These are phyloP conservation scores for Flueggea neowawraea DNA, from an alignment of 441 rosid species.

Conservation along the genomic window DNA sequence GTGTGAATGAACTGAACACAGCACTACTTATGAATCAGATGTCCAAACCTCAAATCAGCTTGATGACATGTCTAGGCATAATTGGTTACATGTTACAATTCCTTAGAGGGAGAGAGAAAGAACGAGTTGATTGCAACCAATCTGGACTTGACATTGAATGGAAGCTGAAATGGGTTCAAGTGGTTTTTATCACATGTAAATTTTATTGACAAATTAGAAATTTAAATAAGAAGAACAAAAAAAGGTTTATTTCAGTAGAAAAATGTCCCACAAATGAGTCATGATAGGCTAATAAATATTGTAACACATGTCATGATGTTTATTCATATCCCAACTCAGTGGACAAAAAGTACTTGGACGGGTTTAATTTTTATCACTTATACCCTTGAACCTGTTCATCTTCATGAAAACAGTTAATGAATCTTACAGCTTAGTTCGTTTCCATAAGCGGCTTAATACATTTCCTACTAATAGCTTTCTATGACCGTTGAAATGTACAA, in stretches of 20 bases:
- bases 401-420: slow-evolving; percentile 4
- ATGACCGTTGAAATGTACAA: too few relatives aligned
- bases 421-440: slow-evolving; percentile 1
- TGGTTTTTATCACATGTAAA: too few relatives aligned
- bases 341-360: slow-evolving; percentile 7
- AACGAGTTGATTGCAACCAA: slow-evolving; percentile 2
- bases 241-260: too few relatives aligned
- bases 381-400: slow-evolving; percentile 8
- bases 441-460: too few relatives aligned
- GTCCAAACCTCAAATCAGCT: slow-evolving; percentile 8
- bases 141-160: slow-evolving; percentile 5
- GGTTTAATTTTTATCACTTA: neutral
- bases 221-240: too few relatives aligned
- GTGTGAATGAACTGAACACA: slow-evolving; percentile 1
- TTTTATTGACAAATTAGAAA: too few relatives aligned
- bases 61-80: slow-evolving; percentile 10
- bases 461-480: neutral
- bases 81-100: slow-evolving; percentile 9
- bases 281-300: slow-evolving; percentile 6
- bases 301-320: neutral
- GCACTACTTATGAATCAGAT: slow-evolving; percentile 10
- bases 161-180: neutral
- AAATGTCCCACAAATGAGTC: slow-evolving; percentile 7
- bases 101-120: neutral
- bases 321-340: slow-evolving; percentile 1